Base-by-base conservation (phyloP, 768 basidiomycete species). In the Agaricus sinodeliciosus region DNA sequence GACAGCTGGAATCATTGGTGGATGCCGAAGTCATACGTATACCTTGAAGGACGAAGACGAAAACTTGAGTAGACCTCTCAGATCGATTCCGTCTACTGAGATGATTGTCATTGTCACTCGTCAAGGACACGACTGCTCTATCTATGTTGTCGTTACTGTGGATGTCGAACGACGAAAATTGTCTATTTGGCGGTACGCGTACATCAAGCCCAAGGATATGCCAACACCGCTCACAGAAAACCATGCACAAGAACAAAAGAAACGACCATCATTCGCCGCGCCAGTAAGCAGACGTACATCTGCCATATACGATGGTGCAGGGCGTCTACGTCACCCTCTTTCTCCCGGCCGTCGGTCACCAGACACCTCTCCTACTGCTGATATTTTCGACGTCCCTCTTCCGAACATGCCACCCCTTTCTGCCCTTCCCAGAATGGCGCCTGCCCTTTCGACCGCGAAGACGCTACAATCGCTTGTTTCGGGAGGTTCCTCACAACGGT, bases 141-240 rank as follows among this genome's bases (percentile, higher is more conserved):
- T 64, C 69, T 55, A 82, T 31, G 62, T 86, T 4, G 55, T 82
- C 7, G 75, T 87, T 28, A 87, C 87, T 1, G 68, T 85, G 22
- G 73, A 87, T 54, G 63, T 72, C 6, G 78, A 79, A 48, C 77
- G 70, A 47, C 70, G 67, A 9, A 72, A 72, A 43, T 58, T 90
- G 2, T 78, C 84, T 1, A 65, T 90, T 37, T 91, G 89, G 88
- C 77, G 85, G 25, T 90, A 90, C 62, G 76, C 73, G 0, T 85
- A 84, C 59, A 65, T 84, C 55, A 80, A 79, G 56, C 81, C 80
- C 9, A 81, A 78, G 60, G 78, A 79, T 28, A 36, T 52, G 35
- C 51, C 57, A 9, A 22, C 49, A 3, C 57, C 57, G 7, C 46
- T 58, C 9, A 49, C 31, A 9, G 31, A 42, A 35, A 48, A 27